A percentile compares a stretch with the other conserved stretches of the same genome.
These are phyloP conservation scores for Scenedesmus sp. DNA, from an alignment of 163 green algal species.

Conservation along the genomic window DNA sequence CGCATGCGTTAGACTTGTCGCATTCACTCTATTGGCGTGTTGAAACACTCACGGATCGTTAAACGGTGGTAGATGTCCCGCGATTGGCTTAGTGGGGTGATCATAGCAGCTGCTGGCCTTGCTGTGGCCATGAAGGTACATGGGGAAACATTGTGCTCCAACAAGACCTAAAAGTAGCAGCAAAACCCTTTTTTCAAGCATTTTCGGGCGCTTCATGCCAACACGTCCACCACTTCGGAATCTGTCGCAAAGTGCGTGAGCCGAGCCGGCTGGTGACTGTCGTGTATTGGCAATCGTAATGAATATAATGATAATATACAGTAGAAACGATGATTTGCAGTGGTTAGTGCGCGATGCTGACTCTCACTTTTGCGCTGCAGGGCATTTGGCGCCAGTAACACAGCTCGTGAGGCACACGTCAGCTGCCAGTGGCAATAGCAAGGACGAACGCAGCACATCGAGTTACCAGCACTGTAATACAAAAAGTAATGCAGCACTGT, in stretches of 20 bases:
- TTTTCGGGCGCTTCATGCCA: neutral
- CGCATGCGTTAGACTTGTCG: no score
- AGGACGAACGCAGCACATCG: neutral
- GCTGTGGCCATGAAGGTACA: constrained; percentile 4
- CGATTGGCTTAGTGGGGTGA: constrained; percentile 8
- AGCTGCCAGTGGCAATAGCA: neutral
- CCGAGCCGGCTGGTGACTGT: neutral
- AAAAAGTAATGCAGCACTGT: no score
- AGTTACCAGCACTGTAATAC: no score
- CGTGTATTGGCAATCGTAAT: neutral
- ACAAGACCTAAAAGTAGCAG: neutral
- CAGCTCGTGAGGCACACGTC: neutral
- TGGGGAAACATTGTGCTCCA: neutral
- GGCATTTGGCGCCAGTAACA: constrained; percentile 3
- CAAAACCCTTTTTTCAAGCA: neutral
- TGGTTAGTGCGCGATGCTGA: neutral
- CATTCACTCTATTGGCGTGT: neutral
- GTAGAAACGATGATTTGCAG: neutral
- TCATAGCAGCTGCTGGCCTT: constrained; percentile 23
- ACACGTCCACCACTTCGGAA: neutral
- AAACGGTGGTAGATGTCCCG: neutral
- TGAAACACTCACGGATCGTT: constrained; percentile 8
- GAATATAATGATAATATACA: neutral
- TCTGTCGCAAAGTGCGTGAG: neutral
- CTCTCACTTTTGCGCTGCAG: neutral